Base-by-base conservation (phyloP, 208 protist genomes). In the Wallacemonas sp. region DNA sequence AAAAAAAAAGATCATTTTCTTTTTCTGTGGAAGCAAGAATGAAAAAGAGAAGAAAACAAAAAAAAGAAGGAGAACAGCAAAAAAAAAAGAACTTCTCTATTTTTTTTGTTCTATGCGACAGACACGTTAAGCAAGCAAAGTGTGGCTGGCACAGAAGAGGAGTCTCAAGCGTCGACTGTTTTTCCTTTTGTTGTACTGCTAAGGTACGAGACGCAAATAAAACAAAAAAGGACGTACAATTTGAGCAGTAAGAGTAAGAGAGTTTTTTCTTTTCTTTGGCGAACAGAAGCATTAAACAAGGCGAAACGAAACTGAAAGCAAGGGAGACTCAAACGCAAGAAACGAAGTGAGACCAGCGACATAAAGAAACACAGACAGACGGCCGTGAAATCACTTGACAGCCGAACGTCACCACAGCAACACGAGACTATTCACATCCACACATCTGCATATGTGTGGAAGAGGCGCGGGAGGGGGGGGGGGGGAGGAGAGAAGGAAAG, bases 61-160 rank as follows among this genome's bases (percentile, higher is more conserved):
- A 41, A 41, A 41, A 41, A 41, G 36, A 41, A 41, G 36, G 9
- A 41, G 9, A 41, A 41, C 6, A 41, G 14, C 6, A 41, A 41
- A 41, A 41, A 41, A 41, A 41, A 41, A 41, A 41, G 36, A 41
- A 41, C 9, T 68, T 58, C 19, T 58, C 19, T 58, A 9, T 58
- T 58, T 58, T 26, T 58, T 58, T 58, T 58, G 8, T 39, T 58
- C 14, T 23, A 26, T 23, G 30, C 6, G 16, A 58, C 5, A 16
- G 30, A 58, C 5, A 58, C 11, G n/a, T 6, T 21, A 14, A 17
- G 36, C 9, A 41, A 6, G 36, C 36, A 14, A 41, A 41, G 36
- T 41, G 14, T 17, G 14, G 9, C 9, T 17, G 36, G 14, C 6
- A 41, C 6, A 41, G 14, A 41, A 41, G 36, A 14, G 36, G 14